A percentile compares a stretch with the other conserved stretches of the same genome.
These are phyloP conservation scores for Grosmannia clavigera DNA, from an alignment of 2,329 filamentous ascomycete species.

Conservation along the genomic window DNA sequence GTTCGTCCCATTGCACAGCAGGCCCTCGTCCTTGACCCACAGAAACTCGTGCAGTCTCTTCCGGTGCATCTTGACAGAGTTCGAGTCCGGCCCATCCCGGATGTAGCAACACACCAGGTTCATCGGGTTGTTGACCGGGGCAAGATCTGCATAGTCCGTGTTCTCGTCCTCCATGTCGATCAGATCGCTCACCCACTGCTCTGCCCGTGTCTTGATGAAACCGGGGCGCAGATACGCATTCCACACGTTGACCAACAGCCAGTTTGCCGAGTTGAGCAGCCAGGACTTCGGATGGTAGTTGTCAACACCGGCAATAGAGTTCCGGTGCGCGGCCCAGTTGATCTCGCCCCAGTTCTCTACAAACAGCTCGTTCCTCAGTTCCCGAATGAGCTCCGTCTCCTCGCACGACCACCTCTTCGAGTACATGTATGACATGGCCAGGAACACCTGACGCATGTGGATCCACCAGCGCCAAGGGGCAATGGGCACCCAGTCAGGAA, in stretches of 20 bases:
- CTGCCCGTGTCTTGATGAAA: conserved; percentile 55
- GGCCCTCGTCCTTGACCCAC: conserved; percentile 85
- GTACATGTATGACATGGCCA: conserved; percentile 84
- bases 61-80: conserved; percentile 61
- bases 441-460: conserved; percentile 92
- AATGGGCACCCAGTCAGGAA: conserved; percentile 83
- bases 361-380: conserved; percentile 71
- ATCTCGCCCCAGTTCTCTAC: conserved; percentile 66
- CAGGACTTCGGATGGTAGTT: conserved; percentile 91
- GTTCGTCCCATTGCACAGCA: conserved; percentile 93
- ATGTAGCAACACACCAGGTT: conserved; percentile 82
- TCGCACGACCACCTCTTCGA: conserved; percentile 72
- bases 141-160: conserved; percentile 74
- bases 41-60: conserved; percentile 76
- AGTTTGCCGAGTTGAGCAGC: conserved; percentile 69
- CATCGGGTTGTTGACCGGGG: conserved; percentile 82
- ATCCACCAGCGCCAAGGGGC: conserved; percentile 96
- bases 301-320: conserved; percentile 66
- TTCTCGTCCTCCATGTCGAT: conserved; percentile 89
- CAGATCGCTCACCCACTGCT: conserved; percentile 70
- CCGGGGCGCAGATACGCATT: conserved; percentile 61
- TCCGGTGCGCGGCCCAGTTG: conserved; percentile 64
- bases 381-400: conserved; percentile 58
- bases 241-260: conserved; percentile 67
- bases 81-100: conserved; percentile 64